These are phyloP conservation scores for Colletotrichum trifolii DNA, from an alignment of 2,329 filamentous ascomycete genomes.

Conservation along the genomic window DNA sequence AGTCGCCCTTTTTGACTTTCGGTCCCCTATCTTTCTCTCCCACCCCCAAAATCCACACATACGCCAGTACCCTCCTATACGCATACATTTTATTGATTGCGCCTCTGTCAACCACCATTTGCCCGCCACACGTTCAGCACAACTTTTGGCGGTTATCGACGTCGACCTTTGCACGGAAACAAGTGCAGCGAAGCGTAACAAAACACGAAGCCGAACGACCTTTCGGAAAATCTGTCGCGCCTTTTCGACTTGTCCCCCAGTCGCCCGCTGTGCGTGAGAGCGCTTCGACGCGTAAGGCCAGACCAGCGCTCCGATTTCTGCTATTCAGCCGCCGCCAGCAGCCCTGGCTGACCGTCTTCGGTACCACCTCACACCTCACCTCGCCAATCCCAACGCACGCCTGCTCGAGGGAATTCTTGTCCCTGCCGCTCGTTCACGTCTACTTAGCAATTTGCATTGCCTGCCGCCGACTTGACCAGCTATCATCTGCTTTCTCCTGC, in stretches of 20 bases:
- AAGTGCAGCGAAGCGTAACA: slow-evolving; percentile 10
- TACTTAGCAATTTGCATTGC: slow-evolving; percentile 30
- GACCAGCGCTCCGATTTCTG: slow-evolving; percentile 16
- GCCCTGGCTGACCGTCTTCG: slow-evolving; percentile 7
- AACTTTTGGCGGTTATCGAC: background rate
- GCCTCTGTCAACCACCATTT: no score
- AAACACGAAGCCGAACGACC: slow-evolving; percentile 24
- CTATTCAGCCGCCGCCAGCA: slow-evolving; percentile 15
- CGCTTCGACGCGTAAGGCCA: slow-evolving; percentile 18
- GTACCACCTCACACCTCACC: slow-evolving; percentile 5
- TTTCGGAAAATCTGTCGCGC: slow-evolving; percentile 3
- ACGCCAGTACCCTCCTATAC: no score
- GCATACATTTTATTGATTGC: no score
- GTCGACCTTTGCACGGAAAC: background rate
- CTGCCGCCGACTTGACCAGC: slow-evolving; percentile 1
- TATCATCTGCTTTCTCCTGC: slow-evolving; percentile 9
- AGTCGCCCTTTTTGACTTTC: slow-evolving; percentile 7
- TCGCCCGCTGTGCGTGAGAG: slow-evolving; percentile 16
- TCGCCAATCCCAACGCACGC: slow-evolving; percentile 15
- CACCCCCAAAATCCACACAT: slow-evolving; percentile 1
- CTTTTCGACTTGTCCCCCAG: slow-evolving; percentile 7
- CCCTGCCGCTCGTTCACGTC: slow-evolving; percentile 38
- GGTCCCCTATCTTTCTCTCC: slow-evolving; percentile 3
- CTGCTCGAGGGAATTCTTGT: slow-evolving; percentile 35
- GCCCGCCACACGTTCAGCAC: no score